Base-by-base conservation (phyloP, 192 early-diverging fungal genomes). In the Podila epicladia region DNA sequence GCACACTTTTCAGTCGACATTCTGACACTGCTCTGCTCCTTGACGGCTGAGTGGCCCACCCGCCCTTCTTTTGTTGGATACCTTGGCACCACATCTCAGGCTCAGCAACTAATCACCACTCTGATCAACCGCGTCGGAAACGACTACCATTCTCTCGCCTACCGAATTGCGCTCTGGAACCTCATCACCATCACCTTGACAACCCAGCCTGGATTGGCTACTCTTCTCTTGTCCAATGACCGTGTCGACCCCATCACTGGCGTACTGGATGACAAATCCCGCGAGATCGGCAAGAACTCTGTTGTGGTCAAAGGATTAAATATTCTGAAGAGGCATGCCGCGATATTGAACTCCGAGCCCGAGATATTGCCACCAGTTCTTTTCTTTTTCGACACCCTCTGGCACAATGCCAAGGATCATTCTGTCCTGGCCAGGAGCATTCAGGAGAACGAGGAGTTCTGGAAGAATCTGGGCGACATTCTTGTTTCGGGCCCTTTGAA, bases 331-430 rank as follows among this genome's bases (percentile, higher is more conserved):
- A 59, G 71, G 26, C 78, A 82, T 67, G 60, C 85, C 32, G 53
- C 35, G 5, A 38, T 86, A 5, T 58, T 82, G 9, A 31, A 67
- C 8, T 38, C 61, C 0, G 83, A 84, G 15, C 82, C 88, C 5
- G 82, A 73, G 48, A 58, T 86, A 6, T 49, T 87, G 11, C 84
- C 87, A 1, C 85, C 83, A 32, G 76, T 73, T 6, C 62, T 87
- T n/a, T 55, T 78, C 8, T 89, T 89, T 51, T 64, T 89, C 15
- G 69, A 82, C 51, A 67, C 73, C 11, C 83, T 89, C 29, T 89
- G 85, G 85, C 62, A 85, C 50, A 85, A 82, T 17, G 82, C 85
- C 12, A 71, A 77, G 35, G 83, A 85, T 61, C 83, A 82, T 57
- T 76, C 72, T 48, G 58, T 78, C 19, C 41, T 78, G 48, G 66